Conservation (phyloP, 805 yeast genomes). For the Dipodascopsis uninucleata region DNA sequence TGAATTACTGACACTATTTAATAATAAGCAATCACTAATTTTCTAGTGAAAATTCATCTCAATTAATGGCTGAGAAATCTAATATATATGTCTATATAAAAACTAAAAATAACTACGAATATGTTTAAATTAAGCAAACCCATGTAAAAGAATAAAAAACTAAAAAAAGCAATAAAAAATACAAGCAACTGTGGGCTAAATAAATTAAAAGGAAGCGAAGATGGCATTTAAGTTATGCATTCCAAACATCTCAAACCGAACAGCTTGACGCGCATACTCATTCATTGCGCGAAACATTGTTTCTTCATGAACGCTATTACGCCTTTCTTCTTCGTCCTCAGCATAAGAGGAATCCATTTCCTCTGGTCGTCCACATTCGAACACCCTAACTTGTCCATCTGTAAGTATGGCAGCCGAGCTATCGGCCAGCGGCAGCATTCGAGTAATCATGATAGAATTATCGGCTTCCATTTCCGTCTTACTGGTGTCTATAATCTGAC, state of each 20-base stretch:
- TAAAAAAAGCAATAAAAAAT: too few species aligned
- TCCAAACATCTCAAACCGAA: conserved; percentile 22
- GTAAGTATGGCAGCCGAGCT: conserved; percentile 11
- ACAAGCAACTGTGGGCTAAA: too few species aligned
- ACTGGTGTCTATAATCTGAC: conserved; percentile 16
- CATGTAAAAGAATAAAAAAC: too few species aligned
- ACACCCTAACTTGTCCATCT: conserved; percentile 9
- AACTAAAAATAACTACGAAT: too few species aligned
- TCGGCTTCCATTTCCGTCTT: not conserved
- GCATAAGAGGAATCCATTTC: not conserved
- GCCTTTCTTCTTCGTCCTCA: not conserved
- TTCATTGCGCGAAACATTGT: conserved; percentile 6
- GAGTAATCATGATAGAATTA: conserved; percentile 11
- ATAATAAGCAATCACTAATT: too few species aligned
- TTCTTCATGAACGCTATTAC: conserved; percentile 4
- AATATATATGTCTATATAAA: too few species aligned
- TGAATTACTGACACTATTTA: too few species aligned
- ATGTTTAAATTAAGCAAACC: too few species aligned
- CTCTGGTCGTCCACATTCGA: conserved; percentile 11
- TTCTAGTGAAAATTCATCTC: too few species aligned
- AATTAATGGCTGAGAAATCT: too few species aligned
- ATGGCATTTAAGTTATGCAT: conserved; percentile 19
- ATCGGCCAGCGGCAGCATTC: conserved; percentile 5
- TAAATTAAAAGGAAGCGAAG: conserved; percentile 14
- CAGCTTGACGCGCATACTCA: conserved; percentile 10